Evolutionary conservation across 345 rosid species (phyloP).

Genomic region (Rhodamnia rubescens): DNA sequence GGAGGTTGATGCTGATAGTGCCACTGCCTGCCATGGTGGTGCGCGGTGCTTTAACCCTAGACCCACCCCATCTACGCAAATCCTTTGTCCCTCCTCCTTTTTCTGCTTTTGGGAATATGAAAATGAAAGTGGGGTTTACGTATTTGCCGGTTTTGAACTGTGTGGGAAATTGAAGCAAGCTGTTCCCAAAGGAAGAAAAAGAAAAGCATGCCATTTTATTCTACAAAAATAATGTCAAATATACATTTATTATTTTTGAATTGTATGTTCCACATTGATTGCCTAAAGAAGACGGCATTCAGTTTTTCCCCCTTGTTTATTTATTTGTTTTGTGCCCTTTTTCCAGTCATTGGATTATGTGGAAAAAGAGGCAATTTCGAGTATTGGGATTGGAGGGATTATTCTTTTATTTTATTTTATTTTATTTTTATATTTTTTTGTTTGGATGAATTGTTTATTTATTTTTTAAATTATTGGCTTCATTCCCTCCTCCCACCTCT

Average conservation of each 20-base stretch:
- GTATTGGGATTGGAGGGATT: slow-evolving; percentile 70
- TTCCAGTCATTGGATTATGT: neutral
- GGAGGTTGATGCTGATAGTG: neutral
- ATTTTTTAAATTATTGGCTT: neutral
- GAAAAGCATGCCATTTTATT: neutral
- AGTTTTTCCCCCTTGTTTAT: slow-evolving; percentile 28
- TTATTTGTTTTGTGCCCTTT: neutral
- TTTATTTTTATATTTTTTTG: neutral
- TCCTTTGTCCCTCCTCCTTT: neutral
- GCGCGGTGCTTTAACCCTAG: neutral
- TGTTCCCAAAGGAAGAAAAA: slow-evolving; percentile 4
- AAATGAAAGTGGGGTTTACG: neutral
- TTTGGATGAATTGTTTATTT: neutral
- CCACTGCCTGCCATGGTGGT: neutral
- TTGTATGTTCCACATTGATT: neutral
- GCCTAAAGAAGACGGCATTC: slow-evolving; percentile 5
- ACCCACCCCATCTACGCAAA: neutral
- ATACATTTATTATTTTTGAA: neutral
- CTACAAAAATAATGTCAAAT: neutral
- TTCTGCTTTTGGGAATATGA: neutral
- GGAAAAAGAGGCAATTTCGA: slow-evolving; percentile 35
- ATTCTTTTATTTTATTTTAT: too few relatives aligned
- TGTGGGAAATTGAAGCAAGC: slow-evolving; percentile 14
- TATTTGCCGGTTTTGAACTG: neutral
- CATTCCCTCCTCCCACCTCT: slow-evolving; percentile 9